Conservation (phyloP, 345 rosid genomes). For the Hibiscus trionum region DNA sequence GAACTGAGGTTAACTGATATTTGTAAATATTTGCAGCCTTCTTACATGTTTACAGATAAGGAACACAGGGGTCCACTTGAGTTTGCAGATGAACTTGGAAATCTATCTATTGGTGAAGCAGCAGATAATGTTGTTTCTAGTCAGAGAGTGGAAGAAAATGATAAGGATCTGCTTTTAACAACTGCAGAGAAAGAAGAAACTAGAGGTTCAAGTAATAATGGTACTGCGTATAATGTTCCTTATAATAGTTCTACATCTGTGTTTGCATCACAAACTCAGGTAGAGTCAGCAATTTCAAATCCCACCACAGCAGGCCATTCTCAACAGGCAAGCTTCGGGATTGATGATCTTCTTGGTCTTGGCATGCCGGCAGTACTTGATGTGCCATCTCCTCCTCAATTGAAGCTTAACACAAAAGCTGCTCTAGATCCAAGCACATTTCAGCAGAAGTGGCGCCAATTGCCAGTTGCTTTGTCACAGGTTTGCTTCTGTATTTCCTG, state of each 20-base stretch:
- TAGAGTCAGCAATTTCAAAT: constrained; percentile 45
- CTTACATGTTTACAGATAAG: constrained; percentile 95
- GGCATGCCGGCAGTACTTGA: constrained; percentile 47
- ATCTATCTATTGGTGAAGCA: constrained; percentile 55
- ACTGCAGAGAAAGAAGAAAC: constrained; percentile 82
- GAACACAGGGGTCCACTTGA: constrained; percentile 92
- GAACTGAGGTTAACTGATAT: not conserved
- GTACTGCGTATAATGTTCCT: constrained; percentile 70
- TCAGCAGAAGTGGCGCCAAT: constrained; percentile 93
- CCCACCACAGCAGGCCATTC: constrained; percentile 25
- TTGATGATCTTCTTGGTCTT: constrained; percentile 85
- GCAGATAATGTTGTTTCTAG: constrained; percentile 49
- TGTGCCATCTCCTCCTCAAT: constrained; percentile 38
- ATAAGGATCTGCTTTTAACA: constrained; percentile 77
- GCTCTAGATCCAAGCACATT: constrained; percentile 71
- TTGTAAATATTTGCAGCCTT: constrained; percentile 58
- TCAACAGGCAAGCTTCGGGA: constrained; percentile 50
- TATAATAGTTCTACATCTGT: constrained; percentile 34
- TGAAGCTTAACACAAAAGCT: constrained; percentile 82
- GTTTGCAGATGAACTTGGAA: constrained; percentile 77
- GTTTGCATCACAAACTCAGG: constrained; percentile 38
- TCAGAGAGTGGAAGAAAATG: constrained; percentile 76
- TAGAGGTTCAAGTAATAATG: constrained; percentile 40
- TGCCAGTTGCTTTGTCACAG: constrained; percentile 63
- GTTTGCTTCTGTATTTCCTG: constrained; percentile 24